Evolutionary conservation across 192 early-diverging fungal genomes (phyloP), one percentile per base, ranked within the genome.

Genomic region (Umbelopsis isabellina): DNA sequence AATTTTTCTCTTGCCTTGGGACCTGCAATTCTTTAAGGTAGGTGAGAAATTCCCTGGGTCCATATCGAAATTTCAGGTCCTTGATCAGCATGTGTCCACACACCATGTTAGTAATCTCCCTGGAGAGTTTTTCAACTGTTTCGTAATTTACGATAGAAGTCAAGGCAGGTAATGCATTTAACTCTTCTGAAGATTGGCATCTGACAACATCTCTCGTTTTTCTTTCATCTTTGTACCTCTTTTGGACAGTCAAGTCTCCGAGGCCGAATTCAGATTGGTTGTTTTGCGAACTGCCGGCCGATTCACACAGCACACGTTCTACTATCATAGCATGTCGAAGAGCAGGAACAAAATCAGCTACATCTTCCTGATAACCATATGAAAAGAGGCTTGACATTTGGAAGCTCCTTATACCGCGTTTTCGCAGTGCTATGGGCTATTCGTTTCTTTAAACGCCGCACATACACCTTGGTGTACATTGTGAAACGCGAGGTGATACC

Each of bases 211-310:
- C 7, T 21, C 10, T 27, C 12, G 53, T 58, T 58, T 7, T 58
- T 58, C 53, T 1, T 58, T 58, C 53, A 58, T 1, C 53, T 30
- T 58, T 58, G 4, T 48, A 48, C 46, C 46, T 48, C 61, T 65
- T 65, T 65, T 44, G 1, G 61, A 65, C 22, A 65, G 61, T 65
- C 61, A 65, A 65, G 61, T 65, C 61, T 41, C 61, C 61, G 41
- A 65, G 61, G 61, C 61, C 61, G 41, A 65, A 65, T 65, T 65
- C 61, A 65, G 61, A 41, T 65, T 65, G 61, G 61, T 65, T 33
- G 27, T 65, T 65, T 30, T 65, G 61, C 23, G 33, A 65, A 18
- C 4, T 44, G 61, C 61, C 61, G 20, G 61, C 41, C 21, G 33
- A 4, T 44, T 65, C 61, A 65, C 41, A 65, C 61, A 65, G 61